Base-by-base conservation (phyloP, 1,139 yeast genomes). In the Pichia cactophila region DNA sequence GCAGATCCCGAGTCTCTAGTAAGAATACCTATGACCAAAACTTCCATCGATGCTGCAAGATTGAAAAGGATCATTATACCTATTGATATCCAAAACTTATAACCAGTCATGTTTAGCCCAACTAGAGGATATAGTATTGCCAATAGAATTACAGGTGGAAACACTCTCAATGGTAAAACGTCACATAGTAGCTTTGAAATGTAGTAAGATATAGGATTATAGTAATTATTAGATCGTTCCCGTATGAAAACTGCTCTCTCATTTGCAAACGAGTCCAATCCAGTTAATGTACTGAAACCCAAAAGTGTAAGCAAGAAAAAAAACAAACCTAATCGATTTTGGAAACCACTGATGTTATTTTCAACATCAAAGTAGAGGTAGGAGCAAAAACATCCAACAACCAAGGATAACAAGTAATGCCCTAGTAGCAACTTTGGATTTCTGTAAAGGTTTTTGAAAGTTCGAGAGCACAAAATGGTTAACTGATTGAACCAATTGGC, bases 321-420 rank as follows among this genome's bases (percentile, higher is more conserved):
- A 67, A 92, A 92, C 54, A 92, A 72, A 0, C 98, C 98, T 56
- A 92, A 72, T 60, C 98, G 77, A 67, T 92, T 92, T 65, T 92
- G 98, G 72, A 92, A 92, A 0, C 98, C 98, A 61, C 95, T 82
- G 51, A 92, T 90, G 65, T 92, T 96, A 61, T 89, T 85, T 42
- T 82, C 73, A 26, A 90, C 81, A 60, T 88, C 74, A 67, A 83
- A 90, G 66, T 92, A 92, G 41, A 92, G 71, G 49, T 80, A 79
- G 0, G 97, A 97, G 68, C 96, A 84, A 66, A 92, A 86, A 4
- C 80, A 63, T 0, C 96, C 96, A 66, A 90, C 79, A 17, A 82
- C 61, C 9, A 87, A 68, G 0, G 96, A 84, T 54, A 90, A 72
- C 3, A 85, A 71, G 62, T 90, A 92, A 63, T 92, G 95, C 1